Evolutionary conservation across 768 basidiomycete genomes (phyloP), one percentile per base, ranked within the genome.

Genomic region (Mycena rebaudengoi): DNA sequence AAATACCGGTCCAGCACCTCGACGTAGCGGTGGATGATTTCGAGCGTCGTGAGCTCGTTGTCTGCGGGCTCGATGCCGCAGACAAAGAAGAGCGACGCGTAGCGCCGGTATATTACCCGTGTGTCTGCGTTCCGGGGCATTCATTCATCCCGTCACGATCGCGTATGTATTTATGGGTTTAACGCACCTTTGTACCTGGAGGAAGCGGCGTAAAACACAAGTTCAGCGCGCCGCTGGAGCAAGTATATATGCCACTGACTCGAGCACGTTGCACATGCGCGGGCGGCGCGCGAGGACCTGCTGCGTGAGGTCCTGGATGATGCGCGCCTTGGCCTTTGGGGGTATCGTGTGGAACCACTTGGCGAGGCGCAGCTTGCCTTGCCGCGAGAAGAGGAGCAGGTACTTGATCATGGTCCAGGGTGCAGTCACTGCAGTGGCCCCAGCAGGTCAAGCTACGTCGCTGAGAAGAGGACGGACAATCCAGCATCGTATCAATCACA

Each of bases 31-130:
- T 98, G 96, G 39, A 98, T 91, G 66, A 98, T 88, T 79, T 99
- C 96, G 32, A 99, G 83, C 1, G 94, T 91, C 64, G 94, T 82
- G 39, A 99, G 86, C 76, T 99, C 96, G 73, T 99, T 99, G 81
- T 98, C 96, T 44, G 79, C 80, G 30, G 87, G 85, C 50, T 88
- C 86, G 65, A 98, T 90, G 45, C 94, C 95, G 67, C 89, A 91
- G 41, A 99, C 90, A 78, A 99, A 99, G 86, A 96, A 98, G 32
- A 99, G 79, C 11, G 95, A 96, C 8, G 96, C 96, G 71, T 99
- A 99, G 73, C 96, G 89, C 45, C 95, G 85, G 80, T 99, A 99
- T 23, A 98, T 91, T 63, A 99, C 89, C 83, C 97, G 92, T 32
- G 70, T 69, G 39, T 72, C 71, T 67, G 35, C 26, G 23, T 33